Conservation (phyloP, 257 asterid genomes). For the Solanum rostratum region DNA sequence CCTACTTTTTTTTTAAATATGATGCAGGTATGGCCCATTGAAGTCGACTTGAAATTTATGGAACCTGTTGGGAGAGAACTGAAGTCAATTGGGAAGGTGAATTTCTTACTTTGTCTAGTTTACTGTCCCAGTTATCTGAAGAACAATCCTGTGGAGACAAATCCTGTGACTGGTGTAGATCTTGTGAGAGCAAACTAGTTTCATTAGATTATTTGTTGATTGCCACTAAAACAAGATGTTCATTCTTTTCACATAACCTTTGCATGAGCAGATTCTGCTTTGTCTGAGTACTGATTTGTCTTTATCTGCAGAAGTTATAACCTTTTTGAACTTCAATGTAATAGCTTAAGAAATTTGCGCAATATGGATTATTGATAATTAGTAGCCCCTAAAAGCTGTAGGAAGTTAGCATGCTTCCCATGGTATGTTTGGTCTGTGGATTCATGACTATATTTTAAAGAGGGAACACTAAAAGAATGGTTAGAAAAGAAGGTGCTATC, state of each 20-base stretch:
- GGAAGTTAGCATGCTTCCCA: not conserved
- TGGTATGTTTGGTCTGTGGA: not conserved
- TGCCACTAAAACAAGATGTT: not conserved
- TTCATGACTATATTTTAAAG: not conserved
- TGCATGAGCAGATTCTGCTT: not conserved
- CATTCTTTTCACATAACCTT: not conserved
- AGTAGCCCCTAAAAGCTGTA: not conserved
- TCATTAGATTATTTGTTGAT: not conserved
- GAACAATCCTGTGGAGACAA: not conserved
- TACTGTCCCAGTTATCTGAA: not conserved
- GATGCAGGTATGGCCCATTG: constrained; percentile 90
- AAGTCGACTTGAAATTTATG: constrained; percentile 73
- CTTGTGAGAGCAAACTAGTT: not conserved
- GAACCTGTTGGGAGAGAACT: constrained; percentile 93
- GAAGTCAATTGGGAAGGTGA: constrained; percentile 63
- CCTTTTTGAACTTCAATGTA: not conserved
- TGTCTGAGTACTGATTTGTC: not conserved
- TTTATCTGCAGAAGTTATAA: not conserved
- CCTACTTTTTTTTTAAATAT: not conserved
- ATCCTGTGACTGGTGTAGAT: not conserved
- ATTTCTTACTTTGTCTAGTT: not conserved
- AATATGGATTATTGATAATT: not conserved
- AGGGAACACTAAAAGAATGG: not conserved
- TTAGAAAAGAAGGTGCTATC: not conserved
- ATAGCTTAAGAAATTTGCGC: not conserved